Conservation (phyloP, 2,329 filamentous ascomycete species). For the Plectosphaerella sp. region DNA sequence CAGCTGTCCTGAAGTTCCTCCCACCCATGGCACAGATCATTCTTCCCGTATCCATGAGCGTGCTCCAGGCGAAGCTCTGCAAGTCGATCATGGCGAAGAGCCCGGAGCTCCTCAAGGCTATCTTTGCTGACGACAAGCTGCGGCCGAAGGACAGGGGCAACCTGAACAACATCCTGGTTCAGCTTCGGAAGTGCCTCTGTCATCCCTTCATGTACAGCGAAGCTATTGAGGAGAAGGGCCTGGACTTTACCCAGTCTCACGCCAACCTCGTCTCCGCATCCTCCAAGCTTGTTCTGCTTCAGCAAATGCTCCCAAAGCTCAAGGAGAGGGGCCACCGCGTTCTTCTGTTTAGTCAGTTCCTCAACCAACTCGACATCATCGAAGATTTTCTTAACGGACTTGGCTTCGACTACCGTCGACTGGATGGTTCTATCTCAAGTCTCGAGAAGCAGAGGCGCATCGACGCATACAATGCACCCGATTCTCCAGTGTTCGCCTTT, state of each 20-base stretch:
- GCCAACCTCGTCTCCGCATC: slow-evolving; percentile 88
- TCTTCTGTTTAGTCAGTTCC: slow-evolving; percentile 92
- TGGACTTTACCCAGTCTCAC: slow-evolving; percentile 58
- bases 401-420: slow-evolving; percentile 67
- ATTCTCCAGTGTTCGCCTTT: slow-evolving; percentile 83
- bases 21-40: slow-evolving; percentile 95
- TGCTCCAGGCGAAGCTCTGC: slow-evolving; percentile 89
- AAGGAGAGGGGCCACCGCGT: slow-evolving; percentile 83
- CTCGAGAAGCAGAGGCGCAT: slow-evolving; percentile 92
- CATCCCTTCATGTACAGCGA: slow-evolving; percentile 94
- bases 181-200: slow-evolving; percentile 88
- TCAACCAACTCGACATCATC: slow-evolving; percentile 80
- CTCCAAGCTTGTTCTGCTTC: slow-evolving; percentile 78
- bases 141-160: slow-evolving; percentile 71
- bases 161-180: slow-evolving; percentile 92
- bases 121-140: slow-evolving; percentile 68
- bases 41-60: slow-evolving; percentile 89
- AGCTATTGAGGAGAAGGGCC: slow-evolving; percentile 78
- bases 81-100: slow-evolving; percentile 92
- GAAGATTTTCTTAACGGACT: slow-evolving; percentile 86
- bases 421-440: slow-evolving; percentile 79
- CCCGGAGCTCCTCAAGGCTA: slow-evolving; percentile 78
- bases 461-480: slow-evolving; percentile 84
- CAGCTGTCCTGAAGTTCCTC: slow-evolving; percentile 83
- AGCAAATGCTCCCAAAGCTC: slow-evolving; percentile 83